Base-by-base conservation (phyloP, 1,284 basidiomycete species). In the Puccinia brachypodii region DNA sequence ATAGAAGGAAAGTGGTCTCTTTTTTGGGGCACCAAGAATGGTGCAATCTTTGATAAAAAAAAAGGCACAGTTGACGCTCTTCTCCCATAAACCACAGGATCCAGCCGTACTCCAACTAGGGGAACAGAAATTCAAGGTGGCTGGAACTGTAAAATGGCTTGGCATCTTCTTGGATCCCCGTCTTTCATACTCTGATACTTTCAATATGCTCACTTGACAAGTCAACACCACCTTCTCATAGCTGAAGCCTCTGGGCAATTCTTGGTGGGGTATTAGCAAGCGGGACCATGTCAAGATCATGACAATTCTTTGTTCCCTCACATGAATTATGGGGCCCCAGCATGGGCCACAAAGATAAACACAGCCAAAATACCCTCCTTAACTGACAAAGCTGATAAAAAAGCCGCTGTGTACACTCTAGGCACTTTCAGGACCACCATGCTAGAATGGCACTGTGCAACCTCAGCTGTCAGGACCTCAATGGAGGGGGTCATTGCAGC, bases 31-130 rank as follows among this genome's bases (percentile, higher is more conserved):
- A 8, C 2, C 3, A 36, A 2, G 6, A 31, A 71, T 42, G 68
- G 68, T 3, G 68, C 28, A 40, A 71, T 71, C n/a, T 31, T 71
- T 71, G 22, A 38, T 40, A 6, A 38, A 31, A 16, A 19, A 36
- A 11, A 71, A 71, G 42, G 68, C 69, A 9, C 69, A 73, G 31
- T 40, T 47, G 6, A 73, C 50, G 69, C 16, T 44, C 36, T 47
- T 50, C 38, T 19, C 69, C n/a, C n/a, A n/a, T n/a, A n/a, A 9
- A 36, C 9, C 33, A n/a, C 22, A 8, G 16, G 44, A 28, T 8
- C 11, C 22, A 11, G n/a, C 4, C 38, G 44, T 33, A 16, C 69
- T 36, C 6, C 14, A 19, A 1, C 31, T n/a, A 47, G 40, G 40
- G 50, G 4, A 42, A 42, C 9, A 47, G 31, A 9, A 72, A 72